Conservation (phyloP, 2,329 filamentous ascomycete genomes). For the Calonectria pseudoturangicola region DNA sequence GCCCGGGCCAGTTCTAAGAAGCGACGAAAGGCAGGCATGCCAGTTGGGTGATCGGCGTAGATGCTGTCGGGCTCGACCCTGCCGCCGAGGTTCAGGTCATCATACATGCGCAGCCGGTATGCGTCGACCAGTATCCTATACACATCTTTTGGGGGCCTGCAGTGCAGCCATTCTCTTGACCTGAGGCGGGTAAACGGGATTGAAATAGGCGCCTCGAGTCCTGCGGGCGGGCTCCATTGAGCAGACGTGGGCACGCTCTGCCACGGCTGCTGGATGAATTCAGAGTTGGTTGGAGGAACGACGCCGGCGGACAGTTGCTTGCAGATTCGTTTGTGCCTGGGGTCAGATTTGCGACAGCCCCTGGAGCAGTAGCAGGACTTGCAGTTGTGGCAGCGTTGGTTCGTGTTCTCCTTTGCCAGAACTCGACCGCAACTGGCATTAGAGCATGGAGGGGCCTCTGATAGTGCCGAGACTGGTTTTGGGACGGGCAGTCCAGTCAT, state of each 20-base stretch:
- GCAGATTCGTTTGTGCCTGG: constrained; percentile 15
- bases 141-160: constrained; percentile 61
- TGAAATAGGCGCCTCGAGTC: constrained; percentile 49
- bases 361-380: constrained; percentile 24
- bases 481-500: constrained; percentile 2
- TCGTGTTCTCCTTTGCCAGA: not conserved
- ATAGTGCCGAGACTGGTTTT: not conserved
- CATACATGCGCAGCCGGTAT: constrained; percentile 63
- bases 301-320: constrained; percentile 3
- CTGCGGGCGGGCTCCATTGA: constrained; percentile 37
- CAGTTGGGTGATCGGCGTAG: constrained; percentile 45
- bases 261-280: not conserved
- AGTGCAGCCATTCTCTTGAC: constrained; percentile 60
- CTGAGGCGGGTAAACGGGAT: constrained; percentile 60
- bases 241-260: not conserved
- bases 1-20: constrained; percentile 54
- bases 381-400: constrained; percentile 1
- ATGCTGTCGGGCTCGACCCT: constrained; percentile 47
- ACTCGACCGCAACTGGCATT: not conserved
- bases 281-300: not conserved
- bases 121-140: constrained; percentile 65
- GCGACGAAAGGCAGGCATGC: constrained; percentile 54
- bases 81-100: constrained; percentile 51
- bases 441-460: not conserved
- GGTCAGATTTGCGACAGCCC: constrained; percentile 12